Conservation (phyloP, 1,284 basidiomycete genomes). For the Puccinia coronata region DNA sequence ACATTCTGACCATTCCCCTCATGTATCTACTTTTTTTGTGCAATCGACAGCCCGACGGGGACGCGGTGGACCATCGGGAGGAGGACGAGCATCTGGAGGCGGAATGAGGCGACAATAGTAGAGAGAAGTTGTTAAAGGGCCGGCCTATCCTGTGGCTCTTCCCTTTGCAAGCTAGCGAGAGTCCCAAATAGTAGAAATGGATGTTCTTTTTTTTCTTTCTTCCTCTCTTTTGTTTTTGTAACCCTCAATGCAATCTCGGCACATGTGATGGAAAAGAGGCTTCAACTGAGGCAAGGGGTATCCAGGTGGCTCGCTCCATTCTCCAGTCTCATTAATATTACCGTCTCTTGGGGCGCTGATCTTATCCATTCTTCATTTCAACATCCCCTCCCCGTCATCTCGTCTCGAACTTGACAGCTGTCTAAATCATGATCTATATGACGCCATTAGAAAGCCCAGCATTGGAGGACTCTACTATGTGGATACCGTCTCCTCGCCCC, state of each 20-base stretch:
- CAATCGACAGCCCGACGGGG: constrained; percentile 39
- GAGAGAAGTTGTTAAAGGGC: background rate
- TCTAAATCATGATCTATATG: background rate
- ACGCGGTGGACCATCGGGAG: constrained; percentile 46
- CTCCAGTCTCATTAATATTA: no score
- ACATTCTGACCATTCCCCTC: background rate
- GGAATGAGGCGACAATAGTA: constrained; percentile 34
- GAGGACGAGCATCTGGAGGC: constrained; percentile 23
- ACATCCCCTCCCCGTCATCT: background rate
- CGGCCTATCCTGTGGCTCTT: background rate
- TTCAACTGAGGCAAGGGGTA: background rate
- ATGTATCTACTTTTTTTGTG: background rate
- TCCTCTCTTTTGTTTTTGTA: no score
- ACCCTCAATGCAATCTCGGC: background rate
- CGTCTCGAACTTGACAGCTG: background rate
- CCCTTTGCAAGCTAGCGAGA: background rate
- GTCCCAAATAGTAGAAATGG: background rate
- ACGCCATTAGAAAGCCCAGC: no score
- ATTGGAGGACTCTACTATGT: no score
- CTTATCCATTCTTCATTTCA: background rate
- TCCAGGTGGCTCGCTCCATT: background rate
- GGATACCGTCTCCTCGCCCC: background rate
- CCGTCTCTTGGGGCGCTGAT: background rate
- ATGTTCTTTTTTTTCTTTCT: no score
- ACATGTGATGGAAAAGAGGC: background rate